These are phyloP conservation scores for Capronia coronata DNA, from an alignment of 2,329 filamentous ascomycete genomes.

Conservation along the genomic window DNA sequence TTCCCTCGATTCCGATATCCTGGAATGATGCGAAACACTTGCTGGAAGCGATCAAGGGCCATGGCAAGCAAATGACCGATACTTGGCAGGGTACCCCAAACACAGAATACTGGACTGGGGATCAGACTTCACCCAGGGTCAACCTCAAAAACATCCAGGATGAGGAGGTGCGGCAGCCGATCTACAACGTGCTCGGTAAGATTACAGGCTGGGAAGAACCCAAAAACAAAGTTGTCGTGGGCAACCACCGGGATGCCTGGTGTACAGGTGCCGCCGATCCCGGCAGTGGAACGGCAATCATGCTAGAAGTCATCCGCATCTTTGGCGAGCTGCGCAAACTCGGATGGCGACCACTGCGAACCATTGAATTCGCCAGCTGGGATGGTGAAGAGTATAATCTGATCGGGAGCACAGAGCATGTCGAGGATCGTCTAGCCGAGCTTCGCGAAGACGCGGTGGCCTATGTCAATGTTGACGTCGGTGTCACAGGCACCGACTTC, in stretches of 20 bases:
- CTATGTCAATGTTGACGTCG: slow-evolving; percentile 87
- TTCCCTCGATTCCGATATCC: slow-evolving; percentile 82
- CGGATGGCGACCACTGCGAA: slow-evolving; percentile 88
- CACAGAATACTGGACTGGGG: slow-evolving; percentile 72
- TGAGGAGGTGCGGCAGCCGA: slow-evolving; percentile 70
- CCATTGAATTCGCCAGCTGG: slow-evolving; percentile 96
- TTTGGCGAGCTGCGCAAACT: slow-evolving; percentile 69
- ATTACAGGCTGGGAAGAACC: slow-evolving; percentile 78
- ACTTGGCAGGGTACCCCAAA: slow-evolving; percentile 73
- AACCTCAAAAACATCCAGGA: slow-evolving; percentile 82
- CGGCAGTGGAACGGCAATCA: slow-evolving; percentile 79
- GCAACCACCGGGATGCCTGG: slow-evolving; percentile 91
- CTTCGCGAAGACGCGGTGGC: slow-evolving; percentile 70
- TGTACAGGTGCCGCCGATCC: slow-evolving; percentile 81
- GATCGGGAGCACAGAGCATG: slow-evolving; percentile 89
- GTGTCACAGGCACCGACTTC: slow-evolving; percentile 68
- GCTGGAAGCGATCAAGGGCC: slow-evolving; percentile 66
- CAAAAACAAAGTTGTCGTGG: slow-evolving; percentile 78
- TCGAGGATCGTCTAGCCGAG: slow-evolving; percentile 71
- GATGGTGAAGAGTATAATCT: slow-evolving; percentile 90
- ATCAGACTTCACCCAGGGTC: slow-evolving; percentile 66
- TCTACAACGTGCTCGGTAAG: slow-evolving; percentile 85
- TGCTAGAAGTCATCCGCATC: slow-evolving; percentile 80
- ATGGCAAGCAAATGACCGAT: slow-evolving; percentile 61
- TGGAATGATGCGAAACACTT: slow-evolving; percentile 83